Base-by-base conservation (phyloP, 371 early-diverging fungal species). In the Mortierella sp. region DNA sequence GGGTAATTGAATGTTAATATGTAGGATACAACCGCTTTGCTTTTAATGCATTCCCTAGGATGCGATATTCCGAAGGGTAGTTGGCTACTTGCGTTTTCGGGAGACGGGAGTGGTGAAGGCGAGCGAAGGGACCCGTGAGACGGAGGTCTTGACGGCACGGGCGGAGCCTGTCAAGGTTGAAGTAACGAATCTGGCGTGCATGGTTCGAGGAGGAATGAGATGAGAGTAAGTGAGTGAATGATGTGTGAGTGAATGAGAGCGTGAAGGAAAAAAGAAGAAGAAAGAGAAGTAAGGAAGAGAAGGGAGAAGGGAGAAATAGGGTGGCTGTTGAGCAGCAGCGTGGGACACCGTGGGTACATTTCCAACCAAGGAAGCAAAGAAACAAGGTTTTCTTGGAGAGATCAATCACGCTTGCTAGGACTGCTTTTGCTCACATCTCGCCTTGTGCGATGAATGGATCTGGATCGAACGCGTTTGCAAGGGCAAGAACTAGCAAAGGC, bases 151-250 rank as follows among this genome's bases (percentile, higher is more conserved):
- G 81, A 75, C 76, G 54, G 75, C 82, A 43, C 76, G 78, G 10
- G 87, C 74, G 70, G 86, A 74, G 54, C 86, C 79, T 8, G 74
- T 73, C 34, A 80, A 69, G 34, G 75, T 69, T 2, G 85, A 84
- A n/a, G 86, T n/a, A 55, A 78, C 69, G 61, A 81, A 73, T 76
- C 81, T 69, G 37, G 81, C n/a, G 76, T 79, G 82, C 82, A 86
- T 81, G 55, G 21, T 31, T n/a, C 55, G 72, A 40, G 53, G 57
- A 61, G 72, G 48, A 61, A 16, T 61, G 61, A 34, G 50, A 61
- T 28, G 37, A 37, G 3, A 21, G 44, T 57, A 40, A 69, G n/a
- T 28, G 74, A 5, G 4, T 24, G 24, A 28, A 46, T 46, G 31
- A 59, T 48, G 64, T 43, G 28, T 2, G 57, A 69, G n/a, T 43